Conservation (phyloP, 2,329 filamentous ascomycete species). For the Pseudocercospora musae region DNA sequence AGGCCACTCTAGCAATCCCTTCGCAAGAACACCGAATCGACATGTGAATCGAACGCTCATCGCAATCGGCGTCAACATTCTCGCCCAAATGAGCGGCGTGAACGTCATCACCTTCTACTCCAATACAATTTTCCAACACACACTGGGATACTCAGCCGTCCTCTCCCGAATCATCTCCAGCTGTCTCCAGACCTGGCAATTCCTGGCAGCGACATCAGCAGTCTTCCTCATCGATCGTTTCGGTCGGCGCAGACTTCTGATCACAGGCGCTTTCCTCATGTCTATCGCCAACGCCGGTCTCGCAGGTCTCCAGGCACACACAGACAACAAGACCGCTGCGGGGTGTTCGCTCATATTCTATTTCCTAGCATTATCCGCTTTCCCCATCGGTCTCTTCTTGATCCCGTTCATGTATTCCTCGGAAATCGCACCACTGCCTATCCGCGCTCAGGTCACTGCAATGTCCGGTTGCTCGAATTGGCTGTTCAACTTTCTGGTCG, state of each 20-base stretch:
- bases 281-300: constrained; percentile 26
- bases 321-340: constrained; percentile 18
- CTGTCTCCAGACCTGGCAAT: constrained; percentile 31
- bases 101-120: constrained; percentile 31
- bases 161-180: constrained; percentile 26
- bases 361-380: constrained; percentile 27
- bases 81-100: constrained; percentile 26
- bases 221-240: constrained; percentile 33
- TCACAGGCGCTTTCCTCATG: constrained; percentile 30
- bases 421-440: constrained; percentile 33
- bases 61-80: constrained; percentile 26
- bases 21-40: constrained; percentile 25
- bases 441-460: constrained; percentile 31
- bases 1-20: constrained; percentile 26
- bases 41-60: constrained; percentile 28
- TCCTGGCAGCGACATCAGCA: constrained; percentile 25
- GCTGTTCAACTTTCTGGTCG: constrained; percentile 53
- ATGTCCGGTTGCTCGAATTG: constrained; percentile 52
- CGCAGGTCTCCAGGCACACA: constrained; percentile 24
- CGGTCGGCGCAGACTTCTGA: constrained; percentile 30
- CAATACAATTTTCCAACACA: constrained; percentile 25
- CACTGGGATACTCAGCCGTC: constrained; percentile 21
- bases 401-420: constrained; percentile 36
- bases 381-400: constrained; percentile 31
- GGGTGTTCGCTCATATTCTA: constrained; percentile 29